Conservation (phyloP, 345 rosid genomes). For the Salix dunnii region DNA sequence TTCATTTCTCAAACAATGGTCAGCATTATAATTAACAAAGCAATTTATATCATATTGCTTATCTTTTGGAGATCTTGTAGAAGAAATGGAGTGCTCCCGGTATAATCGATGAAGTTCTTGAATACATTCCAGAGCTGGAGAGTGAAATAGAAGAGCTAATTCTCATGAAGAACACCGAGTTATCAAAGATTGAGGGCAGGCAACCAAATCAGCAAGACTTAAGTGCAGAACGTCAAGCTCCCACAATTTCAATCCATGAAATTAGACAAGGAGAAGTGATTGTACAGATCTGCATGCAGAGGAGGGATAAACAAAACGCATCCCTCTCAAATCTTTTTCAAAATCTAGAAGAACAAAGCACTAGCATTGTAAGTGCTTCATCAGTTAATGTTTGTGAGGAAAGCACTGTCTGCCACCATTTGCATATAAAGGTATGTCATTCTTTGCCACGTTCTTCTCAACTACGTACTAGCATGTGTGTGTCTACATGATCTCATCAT, state of each 20-base stretch:
- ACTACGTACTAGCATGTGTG: too few species aligned
- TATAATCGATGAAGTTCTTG: slow-evolving; percentile 26
- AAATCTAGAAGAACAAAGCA: slow-evolving; percentile 32
- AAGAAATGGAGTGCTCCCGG: slow-evolving; percentile 29
- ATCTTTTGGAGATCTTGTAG: slow-evolving; percentile 7
- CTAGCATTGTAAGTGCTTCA: slow-evolving; percentile 23
- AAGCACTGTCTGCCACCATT: slow-evolving; percentile 22
- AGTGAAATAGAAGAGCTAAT: slow-evolving; percentile 28
- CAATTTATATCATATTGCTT: too few species aligned
- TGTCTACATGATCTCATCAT: too few species aligned
- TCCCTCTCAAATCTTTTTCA: slow-evolving; percentile 20
- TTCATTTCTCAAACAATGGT: neutral
- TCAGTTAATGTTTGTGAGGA: slow-evolving; percentile 22
- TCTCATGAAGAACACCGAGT: slow-evolving; percentile 25
- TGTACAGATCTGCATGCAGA: slow-evolving; percentile 25
- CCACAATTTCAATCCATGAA: slow-evolving; percentile 28
- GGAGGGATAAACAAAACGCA: neutral
- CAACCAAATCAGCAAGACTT: neutral
- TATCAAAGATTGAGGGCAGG: slow-evolving; percentile 2
- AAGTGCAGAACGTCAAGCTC: neutral
- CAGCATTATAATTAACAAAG: too few species aligned
- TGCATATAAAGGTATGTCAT: slow-evolving; percentile 20
- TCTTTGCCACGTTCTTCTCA: too few species aligned
- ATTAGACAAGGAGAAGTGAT: slow-evolving; percentile 27
- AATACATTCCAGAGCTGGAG: slow-evolving; percentile 38